These are phyloP conservation scores for Carallia pectinifolia DNA, from an alignment of 345 rosid genomes.

Conservation along the genomic window DNA sequence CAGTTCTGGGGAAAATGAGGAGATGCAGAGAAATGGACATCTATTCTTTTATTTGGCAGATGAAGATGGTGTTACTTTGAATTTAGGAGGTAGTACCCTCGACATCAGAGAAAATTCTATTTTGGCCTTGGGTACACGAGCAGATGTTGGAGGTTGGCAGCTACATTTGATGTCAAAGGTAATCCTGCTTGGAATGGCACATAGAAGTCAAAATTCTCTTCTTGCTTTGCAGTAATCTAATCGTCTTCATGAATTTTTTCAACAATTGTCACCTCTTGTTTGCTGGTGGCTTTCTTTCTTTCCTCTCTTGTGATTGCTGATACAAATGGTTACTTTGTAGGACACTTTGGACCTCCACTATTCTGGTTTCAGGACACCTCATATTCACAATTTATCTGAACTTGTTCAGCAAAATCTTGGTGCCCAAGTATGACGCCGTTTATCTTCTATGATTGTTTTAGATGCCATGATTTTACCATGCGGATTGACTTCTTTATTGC, in stretches of 20 bases:
- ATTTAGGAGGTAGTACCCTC: slow-evolving; percentile 34
- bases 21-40: slow-evolving; percentile 50
- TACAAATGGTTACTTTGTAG: slow-evolving; percentile 38
- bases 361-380: slow-evolving; percentile 79
- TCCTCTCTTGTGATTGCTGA: slow-evolving; percentile 15
- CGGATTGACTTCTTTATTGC: not conserved
- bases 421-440: slow-evolving; percentile 45
- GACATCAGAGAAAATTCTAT: slow-evolving; percentile 40
- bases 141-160: slow-evolving; percentile 78
- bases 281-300: not conserved
- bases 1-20: slow-evolving; percentile 44
- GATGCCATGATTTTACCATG: slow-evolving; percentile 13
- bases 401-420: slow-evolving; percentile 64
- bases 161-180: slow-evolving; percentile 73
- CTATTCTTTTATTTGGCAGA: slow-evolving; percentile 85
- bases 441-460: slow-evolving; percentile 1
- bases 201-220: not conserved
- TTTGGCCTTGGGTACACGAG: slow-evolving; percentile 67
- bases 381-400: slow-evolving; percentile 78
- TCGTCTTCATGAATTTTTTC: too few relatives aligned
- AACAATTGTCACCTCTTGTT: not conserved
- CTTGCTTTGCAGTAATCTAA: too few relatives aligned
- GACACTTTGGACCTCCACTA: slow-evolving; percentile 60
- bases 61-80: slow-evolving; percentile 66
- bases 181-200: slow-evolving; percentile 11